phyloP scores from a whole-genome alignment of 1,284 basidiomycete genomes.

The Peniophora sp. region DNA sequence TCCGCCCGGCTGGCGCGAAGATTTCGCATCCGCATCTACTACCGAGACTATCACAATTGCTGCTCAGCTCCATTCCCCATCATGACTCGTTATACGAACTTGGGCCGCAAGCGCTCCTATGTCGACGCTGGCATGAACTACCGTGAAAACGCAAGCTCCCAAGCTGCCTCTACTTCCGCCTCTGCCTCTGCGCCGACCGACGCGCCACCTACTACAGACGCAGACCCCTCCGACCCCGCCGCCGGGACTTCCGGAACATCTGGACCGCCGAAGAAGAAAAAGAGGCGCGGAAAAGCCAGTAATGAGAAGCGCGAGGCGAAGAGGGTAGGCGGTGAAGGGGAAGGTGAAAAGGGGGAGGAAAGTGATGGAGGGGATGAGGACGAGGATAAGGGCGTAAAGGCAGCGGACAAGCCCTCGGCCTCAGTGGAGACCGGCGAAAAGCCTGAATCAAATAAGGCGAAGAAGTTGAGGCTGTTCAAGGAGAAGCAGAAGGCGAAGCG shows the following conservation, averaged over 20 bases:
- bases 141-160: conserved; percentile 13
- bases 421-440: neutral
- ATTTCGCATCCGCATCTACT: too few relatives aligned
- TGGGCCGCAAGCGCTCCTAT: conserved; percentile 64
- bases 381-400: neutral
- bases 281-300: conserved; percentile 17
- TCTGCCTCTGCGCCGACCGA: neutral
- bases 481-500: conserved; percentile 24
- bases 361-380: conserved; percentile 13
- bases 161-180: conserved; percentile 1
- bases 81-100: conserved; percentile 70
- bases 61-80: neutral
- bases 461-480: conserved; percentile 1
- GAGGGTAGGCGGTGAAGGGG: conserved; percentile 17
- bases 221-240: conserved; percentile 1
- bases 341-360: conserved; percentile 18
- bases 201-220: neutral
- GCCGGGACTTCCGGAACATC: neutral
- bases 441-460: conserved; percentile 9
- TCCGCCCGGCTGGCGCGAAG: too few relatives aligned
- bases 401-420: too few relatives aligned
- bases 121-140: conserved; percentile 52
- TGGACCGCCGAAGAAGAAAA: conserved; percentile 33
- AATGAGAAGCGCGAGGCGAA: too few relatives aligned
- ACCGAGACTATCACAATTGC: too few relatives aligned